Evolutionary conservation across 306 rosid species (phyloP).

Genomic region (Amphicarpaea edgeworthii): DNA sequence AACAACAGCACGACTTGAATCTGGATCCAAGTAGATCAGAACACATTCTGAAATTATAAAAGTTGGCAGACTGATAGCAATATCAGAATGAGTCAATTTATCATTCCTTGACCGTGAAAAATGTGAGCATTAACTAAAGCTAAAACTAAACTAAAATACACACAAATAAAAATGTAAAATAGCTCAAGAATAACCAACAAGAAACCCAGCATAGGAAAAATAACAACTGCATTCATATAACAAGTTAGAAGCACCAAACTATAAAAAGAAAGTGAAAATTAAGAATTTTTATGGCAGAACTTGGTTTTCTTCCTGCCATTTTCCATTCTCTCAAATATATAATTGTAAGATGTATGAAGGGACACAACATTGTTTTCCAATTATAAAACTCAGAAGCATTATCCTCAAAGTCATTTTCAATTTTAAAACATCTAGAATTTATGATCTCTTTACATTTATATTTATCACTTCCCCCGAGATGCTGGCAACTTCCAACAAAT

Average conservation of each 20-base stretch:
- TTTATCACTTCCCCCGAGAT: background rate
- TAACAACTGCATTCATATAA: too few relatives aligned
- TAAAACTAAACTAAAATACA: conserved; percentile 20
- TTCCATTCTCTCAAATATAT: conserved; percentile 1
- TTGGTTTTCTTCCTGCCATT: background rate
- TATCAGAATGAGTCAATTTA: conserved; percentile 66
- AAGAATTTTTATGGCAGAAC: background rate
- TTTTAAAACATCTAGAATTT: background rate
- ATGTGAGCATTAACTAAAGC: conserved; percentile 6
- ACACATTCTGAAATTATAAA: conserved; percentile 99
- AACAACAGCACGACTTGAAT: conserved; percentile 75
- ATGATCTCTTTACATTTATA: background rate
- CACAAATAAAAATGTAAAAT: background rate
- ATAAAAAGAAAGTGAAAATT: background rate
- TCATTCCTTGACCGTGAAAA: conserved; percentile 35
- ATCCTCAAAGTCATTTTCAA: conserved; percentile 6
- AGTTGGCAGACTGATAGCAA: conserved; percentile 97
- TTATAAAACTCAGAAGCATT: conserved; percentile 6
- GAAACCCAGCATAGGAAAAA: background rate
- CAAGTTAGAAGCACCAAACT: background rate
- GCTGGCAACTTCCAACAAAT: background rate
- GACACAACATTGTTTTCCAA: background rate
- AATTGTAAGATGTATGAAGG: background rate
- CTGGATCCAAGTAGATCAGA: conserved; percentile 95
- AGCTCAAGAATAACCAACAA: background rate